These are phyloP conservation scores for Physcomitrellopsis africana DNA, from an alignment of 225 moss, liverwort and hornwort genomes.

Conservation along the genomic window DNA sequence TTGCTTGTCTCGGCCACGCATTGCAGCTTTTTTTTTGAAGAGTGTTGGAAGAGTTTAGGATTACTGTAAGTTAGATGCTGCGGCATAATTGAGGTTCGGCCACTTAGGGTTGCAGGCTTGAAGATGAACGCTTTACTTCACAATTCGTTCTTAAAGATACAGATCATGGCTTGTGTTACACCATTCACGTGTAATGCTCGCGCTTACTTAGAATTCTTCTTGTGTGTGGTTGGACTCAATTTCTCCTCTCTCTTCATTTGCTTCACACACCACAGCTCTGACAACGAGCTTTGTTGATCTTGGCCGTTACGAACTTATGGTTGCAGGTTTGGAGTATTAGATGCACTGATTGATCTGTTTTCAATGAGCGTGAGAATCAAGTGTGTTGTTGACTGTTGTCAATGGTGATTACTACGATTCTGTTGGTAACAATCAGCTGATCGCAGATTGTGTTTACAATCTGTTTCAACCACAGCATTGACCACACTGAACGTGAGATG, in stretches of 20 bases:
- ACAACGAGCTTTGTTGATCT: no score
- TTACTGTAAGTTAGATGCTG: not conserved
- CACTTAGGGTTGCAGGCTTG: constrained; percentile 12
- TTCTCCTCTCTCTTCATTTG: not conserved
- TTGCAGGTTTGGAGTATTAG: no score
- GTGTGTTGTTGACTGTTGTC: no score
- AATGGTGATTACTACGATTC: no score
- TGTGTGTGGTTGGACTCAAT: not conserved
- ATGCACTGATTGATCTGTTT: no score
- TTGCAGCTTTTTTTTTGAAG: constrained; percentile 33
- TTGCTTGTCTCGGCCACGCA: constrained; percentile 32
- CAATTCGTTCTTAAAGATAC: not conserved
- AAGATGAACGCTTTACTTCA: not conserved
- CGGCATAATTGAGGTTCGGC: constrained; percentile 11
- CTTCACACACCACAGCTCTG: no score
- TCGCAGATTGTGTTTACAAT: no score
- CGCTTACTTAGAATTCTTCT: not conserved
- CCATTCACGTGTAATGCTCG: constrained; percentile 37
- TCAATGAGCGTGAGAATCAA: no score
- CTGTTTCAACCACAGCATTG: no score
- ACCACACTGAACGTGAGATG: no score
- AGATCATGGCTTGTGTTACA: constrained; percentile 21
- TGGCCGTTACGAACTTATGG: no score
- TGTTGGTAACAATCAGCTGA: no score
- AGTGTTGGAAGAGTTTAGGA: constrained; percentile 2